Evolutionary conservation across 2,329 filamentous ascomycete species (phyloP).

Genomic region (Ciborinia camelliae): DNA sequence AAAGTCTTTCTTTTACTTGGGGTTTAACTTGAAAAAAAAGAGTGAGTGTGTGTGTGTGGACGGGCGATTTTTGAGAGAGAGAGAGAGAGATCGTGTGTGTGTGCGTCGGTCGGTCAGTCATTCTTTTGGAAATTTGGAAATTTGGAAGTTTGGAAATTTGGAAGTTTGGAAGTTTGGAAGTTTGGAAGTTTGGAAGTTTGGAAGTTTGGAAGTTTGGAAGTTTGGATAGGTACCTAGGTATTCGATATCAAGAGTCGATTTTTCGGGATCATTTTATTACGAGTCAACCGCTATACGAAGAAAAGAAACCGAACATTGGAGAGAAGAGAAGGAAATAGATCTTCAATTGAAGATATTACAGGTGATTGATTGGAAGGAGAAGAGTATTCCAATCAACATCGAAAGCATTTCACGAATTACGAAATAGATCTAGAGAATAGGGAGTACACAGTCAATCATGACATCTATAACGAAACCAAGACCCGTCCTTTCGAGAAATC

Average conservation of each 20-base stretch:
- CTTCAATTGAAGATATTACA: no score
- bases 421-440: neutral
- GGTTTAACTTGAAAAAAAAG: no score
- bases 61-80: neutral
- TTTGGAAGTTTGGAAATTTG: neutral
- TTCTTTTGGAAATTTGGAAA: neutral
- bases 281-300: neutral
- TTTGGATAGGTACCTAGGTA: no score
- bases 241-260: no score
- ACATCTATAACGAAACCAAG: constrained; percentile 7
- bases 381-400: neutral
- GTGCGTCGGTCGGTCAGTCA: neutral
- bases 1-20: constrained; percentile 7
- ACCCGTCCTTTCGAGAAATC: neutral
- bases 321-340: neutral
- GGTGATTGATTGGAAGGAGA: neutral
- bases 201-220: no score
- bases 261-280: no score
- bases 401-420: no score
- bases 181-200: no score
- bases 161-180: neutral
- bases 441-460: neutral
- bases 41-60: no score
- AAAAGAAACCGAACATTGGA: neutral
- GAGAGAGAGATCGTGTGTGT: no score